Conservation (phyloP, 106 monocot species). For the Allium cepa region DNA sequence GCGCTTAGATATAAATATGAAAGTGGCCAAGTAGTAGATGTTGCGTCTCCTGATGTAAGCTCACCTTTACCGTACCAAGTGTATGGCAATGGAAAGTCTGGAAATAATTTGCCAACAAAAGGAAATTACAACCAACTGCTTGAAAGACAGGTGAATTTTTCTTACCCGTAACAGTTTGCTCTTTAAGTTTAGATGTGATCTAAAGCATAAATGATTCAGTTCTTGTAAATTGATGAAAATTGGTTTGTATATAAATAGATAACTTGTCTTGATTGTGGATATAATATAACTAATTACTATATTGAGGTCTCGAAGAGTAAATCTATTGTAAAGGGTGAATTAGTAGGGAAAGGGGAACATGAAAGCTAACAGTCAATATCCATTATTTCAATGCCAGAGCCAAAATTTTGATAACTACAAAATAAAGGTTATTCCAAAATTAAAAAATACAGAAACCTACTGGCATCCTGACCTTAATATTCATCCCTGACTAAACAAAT, state of each 20-base stretch:
- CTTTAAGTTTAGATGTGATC: neutral
- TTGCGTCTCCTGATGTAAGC: conserved; percentile 61
- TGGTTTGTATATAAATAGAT: neutral
- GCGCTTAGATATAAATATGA: conserved; percentile 80
- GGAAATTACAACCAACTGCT: conserved; percentile 91
- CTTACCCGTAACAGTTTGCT: neutral
- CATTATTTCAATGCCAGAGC: too few species aligned
- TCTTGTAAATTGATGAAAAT: neutral
- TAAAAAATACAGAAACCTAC: too few species aligned
- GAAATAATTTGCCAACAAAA: conserved; percentile 42
- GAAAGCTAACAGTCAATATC: too few species aligned
- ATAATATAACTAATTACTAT: neutral
- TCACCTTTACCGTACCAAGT: conserved; percentile 89
- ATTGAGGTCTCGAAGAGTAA: too few species aligned
- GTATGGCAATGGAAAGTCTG: conserved; percentile 63
- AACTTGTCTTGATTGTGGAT: neutral
- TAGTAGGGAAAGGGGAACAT: too few species aligned
- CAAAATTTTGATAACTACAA: too few species aligned
- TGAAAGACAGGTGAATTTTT: conserved; percentile 77
- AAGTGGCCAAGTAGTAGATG: conserved; percentile 77
- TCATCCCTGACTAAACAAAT: too few species aligned
- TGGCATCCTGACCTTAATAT: too few species aligned
- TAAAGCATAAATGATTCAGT: neutral
- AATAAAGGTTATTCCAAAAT: too few species aligned
- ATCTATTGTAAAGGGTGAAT: too few species aligned